Evolutionary conservation across 2,329 filamentous ascomycete species (phyloP).

Genomic region (Penicillium sp.): DNA sequence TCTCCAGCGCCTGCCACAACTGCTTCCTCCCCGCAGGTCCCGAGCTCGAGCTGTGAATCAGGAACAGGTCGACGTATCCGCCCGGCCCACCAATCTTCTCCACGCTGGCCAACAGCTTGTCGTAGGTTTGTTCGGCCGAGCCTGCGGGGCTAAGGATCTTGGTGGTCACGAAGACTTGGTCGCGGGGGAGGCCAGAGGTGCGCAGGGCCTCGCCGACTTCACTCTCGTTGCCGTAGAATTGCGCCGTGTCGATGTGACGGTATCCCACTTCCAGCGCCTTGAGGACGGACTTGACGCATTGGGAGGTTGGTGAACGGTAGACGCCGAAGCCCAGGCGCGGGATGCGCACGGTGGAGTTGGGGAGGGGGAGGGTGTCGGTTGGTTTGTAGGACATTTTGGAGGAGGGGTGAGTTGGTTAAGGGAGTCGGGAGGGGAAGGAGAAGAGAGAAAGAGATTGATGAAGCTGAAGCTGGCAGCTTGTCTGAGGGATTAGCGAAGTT

Average conservation of each 20-base stretch:
- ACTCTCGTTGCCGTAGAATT: slow-evolving; percentile 72
- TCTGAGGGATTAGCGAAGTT: background rate
- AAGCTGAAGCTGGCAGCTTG: background rate
- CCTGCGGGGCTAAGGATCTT: slow-evolving; percentile 67
- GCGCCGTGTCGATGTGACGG: slow-evolving; percentile 65
- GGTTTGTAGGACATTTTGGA: slow-evolving; percentile 48
- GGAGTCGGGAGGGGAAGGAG: background rate
- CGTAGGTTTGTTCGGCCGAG: slow-evolving; percentile 64
- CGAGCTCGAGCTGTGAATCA: slow-evolving; percentile 69
- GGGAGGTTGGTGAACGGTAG: slow-evolving; percentile 63
- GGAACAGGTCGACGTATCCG: slow-evolving; percentile 73
- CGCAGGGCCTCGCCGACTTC: slow-evolving; percentile 70
- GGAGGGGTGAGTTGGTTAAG: slow-evolving; percentile 13
- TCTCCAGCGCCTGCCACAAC: slow-evolving; percentile 72
- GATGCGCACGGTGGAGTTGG: slow-evolving; percentile 59
- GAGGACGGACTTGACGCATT: slow-evolving; percentile 64
- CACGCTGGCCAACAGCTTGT: slow-evolving; percentile 66
- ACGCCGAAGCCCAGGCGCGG: slow-evolving; percentile 75
- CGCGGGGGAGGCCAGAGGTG: slow-evolving; percentile 58
- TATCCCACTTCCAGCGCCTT: slow-evolving; percentile 61
- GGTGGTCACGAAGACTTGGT: slow-evolving; percentile 71
- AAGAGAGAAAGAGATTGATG: background rate
- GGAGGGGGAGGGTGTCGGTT: slow-evolving; percentile 57
- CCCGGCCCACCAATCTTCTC: slow-evolving; percentile 63
- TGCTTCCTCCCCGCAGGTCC: slow-evolving; percentile 62